phyloP scores from a whole-genome alignment of 768 basidiomycete genomes.

The Boletus fagicola region DNA sequence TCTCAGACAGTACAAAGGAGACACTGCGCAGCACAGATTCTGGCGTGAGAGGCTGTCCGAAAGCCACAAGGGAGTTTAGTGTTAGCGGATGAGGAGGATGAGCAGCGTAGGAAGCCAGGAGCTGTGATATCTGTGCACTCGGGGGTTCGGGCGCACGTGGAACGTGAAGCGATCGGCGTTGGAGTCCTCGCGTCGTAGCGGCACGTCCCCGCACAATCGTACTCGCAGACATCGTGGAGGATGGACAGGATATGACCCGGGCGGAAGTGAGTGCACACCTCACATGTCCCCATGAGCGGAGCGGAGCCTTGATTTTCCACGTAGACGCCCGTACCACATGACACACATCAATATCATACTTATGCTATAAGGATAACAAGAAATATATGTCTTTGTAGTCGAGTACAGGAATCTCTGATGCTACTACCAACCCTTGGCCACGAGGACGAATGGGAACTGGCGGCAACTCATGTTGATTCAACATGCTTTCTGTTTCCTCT shows the following conservation, averaged over 20 bases:
- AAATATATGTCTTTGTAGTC: constrained; percentile 24
- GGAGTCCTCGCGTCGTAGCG: constrained; percentile 4
- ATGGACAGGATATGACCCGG: neutral
- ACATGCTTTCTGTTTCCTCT: constrained; percentile 24
- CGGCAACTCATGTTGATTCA: constrained; percentile 16
- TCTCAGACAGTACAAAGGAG: constrained; percentile 68
- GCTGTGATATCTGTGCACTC: constrained; percentile 51
- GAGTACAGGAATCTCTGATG: constrained; percentile 20
- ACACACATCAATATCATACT: constrained; percentile 1
- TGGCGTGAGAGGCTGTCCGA: constrained; percentile 68
- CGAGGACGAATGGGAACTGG: neutral
- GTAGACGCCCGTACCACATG: neutral
- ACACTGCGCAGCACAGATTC: constrained; percentile 75
- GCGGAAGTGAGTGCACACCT: neutral
- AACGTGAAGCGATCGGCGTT: constrained; percentile 23
- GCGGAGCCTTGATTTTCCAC: neutral
- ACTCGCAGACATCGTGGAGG: constrained; percentile 8
- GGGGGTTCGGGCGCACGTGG: constrained; percentile 49
- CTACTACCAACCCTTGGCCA: constrained; percentile 2
- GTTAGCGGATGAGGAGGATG: constrained; percentile 68
- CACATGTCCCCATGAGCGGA: neutral
- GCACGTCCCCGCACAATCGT: constrained; percentile 1
- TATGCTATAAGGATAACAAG: constrained; percentile 23
- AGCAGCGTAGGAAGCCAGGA: constrained; percentile 61
- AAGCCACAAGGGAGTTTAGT: constrained; percentile 69